These are phyloP conservation scores for Angomonas ambiguus DNA, from an alignment of 208 protist species.

Conservation along the genomic window DNA sequence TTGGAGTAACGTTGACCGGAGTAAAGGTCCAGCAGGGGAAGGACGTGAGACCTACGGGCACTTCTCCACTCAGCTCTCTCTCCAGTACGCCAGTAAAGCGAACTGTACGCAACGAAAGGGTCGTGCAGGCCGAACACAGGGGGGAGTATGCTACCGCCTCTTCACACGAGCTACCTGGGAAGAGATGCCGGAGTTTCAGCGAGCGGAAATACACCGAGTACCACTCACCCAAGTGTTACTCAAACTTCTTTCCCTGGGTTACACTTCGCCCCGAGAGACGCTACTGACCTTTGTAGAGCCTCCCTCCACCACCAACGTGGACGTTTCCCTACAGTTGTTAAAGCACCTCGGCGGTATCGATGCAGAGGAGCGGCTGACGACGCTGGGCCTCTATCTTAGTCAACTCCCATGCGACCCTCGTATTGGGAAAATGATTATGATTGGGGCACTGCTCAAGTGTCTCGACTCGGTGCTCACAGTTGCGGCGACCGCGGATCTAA, in stretches of 20 bases:
- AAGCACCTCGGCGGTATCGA: slow-evolving; percentile 59
- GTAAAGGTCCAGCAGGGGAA: neutral
- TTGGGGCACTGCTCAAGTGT: slow-evolving; percentile 88
- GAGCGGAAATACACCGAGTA: slow-evolving; percentile 92
- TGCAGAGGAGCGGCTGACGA: slow-evolving; percentile 43
- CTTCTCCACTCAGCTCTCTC: slow-evolving; percentile 66
- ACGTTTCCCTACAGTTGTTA: slow-evolving; percentile 52
- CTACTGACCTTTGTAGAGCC: slow-evolving; percentile 82
- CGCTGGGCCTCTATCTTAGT: slow-evolving; percentile 84
- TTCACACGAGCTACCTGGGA: slow-evolving; percentile 84
- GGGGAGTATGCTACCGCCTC: slow-evolving; percentile 97
- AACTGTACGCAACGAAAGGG: slow-evolving; percentile 98
- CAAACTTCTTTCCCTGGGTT: slow-evolving; percentile 68
- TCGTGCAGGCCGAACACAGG: slow-evolving; percentile 96
- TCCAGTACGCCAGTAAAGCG: slow-evolving; percentile 90
- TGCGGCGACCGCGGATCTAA: slow-evolving; percentile 78
- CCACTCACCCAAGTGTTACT: slow-evolving; percentile 93
- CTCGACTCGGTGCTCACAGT: slow-evolving; percentile 94
- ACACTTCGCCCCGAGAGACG: slow-evolving; percentile 46
- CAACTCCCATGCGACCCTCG: slow-evolving; percentile 80
- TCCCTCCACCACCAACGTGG: slow-evolving; percentile 52
- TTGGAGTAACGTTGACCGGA: slow-evolving; percentile 27
- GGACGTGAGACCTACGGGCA: slow-evolving; percentile 7
- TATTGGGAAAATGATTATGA: slow-evolving; percentile 94
- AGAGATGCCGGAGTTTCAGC: slow-evolving; percentile 58